These are phyloP conservation scores for Zymoseptoria ardabiliae DNA, from an alignment of 2,329 filamentous ascomycete genomes.

Conservation along the genomic window DNA sequence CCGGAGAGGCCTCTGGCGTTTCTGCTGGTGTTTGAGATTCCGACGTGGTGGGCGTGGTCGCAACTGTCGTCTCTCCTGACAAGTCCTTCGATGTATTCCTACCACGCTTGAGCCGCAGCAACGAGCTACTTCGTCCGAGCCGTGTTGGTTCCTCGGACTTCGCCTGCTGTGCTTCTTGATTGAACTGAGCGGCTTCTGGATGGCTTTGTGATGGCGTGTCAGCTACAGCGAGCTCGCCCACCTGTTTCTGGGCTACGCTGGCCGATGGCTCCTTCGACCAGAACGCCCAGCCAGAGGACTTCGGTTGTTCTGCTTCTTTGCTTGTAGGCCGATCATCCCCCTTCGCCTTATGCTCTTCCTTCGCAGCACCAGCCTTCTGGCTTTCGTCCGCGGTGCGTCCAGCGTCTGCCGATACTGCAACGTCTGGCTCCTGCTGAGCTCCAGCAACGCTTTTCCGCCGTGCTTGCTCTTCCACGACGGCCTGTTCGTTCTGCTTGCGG, in stretches of 20 bases:
- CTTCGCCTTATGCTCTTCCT: conserved; percentile 2
- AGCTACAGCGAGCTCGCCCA: conserved; percentile 44
- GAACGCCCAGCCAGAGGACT: conserved; percentile 67
- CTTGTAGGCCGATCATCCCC: background rate
- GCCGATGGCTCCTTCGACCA: conserved; percentile 61
- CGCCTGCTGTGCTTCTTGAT: conserved; percentile 31
- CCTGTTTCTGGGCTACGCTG: conserved; percentile 50
- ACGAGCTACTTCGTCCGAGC: conserved; percentile 14
- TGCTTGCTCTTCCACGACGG: conserved; percentile 18
- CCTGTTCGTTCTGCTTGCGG: conserved; percentile 37
- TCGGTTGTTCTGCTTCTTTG: conserved; percentile 26
- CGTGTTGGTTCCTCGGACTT: conserved; percentile 6
- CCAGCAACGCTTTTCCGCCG: conserved; percentile 7
- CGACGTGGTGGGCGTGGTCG: conserved; percentile 17
- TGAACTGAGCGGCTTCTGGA: conserved; percentile 46
- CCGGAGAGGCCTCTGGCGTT: conserved; percentile 17
- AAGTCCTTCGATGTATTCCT: conserved; percentile 14
- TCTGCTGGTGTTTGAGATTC: conserved; percentile 15
- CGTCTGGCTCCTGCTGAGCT: conserved; percentile 20
- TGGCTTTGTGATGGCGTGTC: conserved; percentile 44
- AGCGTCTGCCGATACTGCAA: conserved; percentile 7
- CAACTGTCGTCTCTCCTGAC: conserved; percentile 16
- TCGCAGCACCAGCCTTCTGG: conserved; percentile 3
- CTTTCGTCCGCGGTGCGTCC: conserved; percentile 3
- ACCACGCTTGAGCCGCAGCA: conserved; percentile 20